Percentiles rank a stretch among this genome's conserved stretches.
Evolutionary conservation across 805 yeast species (phyloP).

Genomic region (Cyberlindnera xylosilytica): DNA sequence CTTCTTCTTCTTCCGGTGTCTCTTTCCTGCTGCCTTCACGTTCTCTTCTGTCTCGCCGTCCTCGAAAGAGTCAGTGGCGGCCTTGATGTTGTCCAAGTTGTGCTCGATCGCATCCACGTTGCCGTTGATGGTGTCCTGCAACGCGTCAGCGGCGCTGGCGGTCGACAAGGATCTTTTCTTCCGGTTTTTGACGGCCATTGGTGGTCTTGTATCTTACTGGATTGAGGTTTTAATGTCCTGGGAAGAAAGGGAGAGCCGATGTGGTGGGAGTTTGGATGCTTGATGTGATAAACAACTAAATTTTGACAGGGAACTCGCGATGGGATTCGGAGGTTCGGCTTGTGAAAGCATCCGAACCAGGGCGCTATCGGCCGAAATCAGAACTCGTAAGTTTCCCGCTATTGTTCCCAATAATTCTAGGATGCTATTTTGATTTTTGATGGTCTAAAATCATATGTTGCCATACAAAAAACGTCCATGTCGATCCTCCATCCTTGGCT

Average conservation of each 20-base stretch:
- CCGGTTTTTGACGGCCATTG: slow-evolving; percentile 3
- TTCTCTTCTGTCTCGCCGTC: not conserved
- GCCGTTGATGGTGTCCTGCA: slow-evolving; percentile 16
- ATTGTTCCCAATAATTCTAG: too few species aligned
- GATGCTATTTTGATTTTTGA: too few species aligned
- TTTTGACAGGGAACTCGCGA: too few species aligned
- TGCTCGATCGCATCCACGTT: slow-evolving; percentile 20
- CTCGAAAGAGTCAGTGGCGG: slow-evolving; percentile 7
- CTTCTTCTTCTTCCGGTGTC: not conserved
- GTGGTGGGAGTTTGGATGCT: too few species aligned
- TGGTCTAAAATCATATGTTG: too few species aligned
- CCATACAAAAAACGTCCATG: too few species aligned
- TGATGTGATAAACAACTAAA: too few species aligned
- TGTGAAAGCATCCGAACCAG: too few species aligned
- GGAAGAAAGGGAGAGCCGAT: not conserved
- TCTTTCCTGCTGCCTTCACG: not conserved
- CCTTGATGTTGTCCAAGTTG: slow-evolving; percentile 15
- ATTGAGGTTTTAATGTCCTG: not conserved
- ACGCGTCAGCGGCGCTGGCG: not conserved
- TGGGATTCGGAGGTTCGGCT: too few species aligned
- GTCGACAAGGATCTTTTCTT: not conserved
- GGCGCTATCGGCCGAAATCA: too few species aligned
- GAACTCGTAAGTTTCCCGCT: too few species aligned
- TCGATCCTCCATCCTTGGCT: too few species aligned
- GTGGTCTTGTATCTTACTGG: not conserved